A percentile compares a stretch with the other conserved stretches of the same genome.
Evolutionary conservation across 1,284 basidiomycete species (phyloP).

Genomic region (Inonotus obliquus): DNA sequence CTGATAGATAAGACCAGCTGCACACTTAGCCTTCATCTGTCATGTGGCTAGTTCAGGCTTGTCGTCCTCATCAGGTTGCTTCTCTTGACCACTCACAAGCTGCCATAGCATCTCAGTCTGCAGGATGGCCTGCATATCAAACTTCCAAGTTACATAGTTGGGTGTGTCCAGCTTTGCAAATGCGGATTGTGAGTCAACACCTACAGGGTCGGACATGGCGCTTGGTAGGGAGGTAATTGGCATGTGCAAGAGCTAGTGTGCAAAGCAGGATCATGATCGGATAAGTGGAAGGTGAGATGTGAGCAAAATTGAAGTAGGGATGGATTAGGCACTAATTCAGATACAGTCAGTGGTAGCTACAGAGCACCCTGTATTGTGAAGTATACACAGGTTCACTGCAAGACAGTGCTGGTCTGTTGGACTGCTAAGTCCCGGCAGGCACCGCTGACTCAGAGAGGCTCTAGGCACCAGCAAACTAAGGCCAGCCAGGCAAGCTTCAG

Average conservation of each 20-base stretch:
- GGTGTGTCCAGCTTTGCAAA: not conserved
- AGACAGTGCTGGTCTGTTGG: slow-evolving; percentile 11
- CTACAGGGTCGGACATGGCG: not conserved
- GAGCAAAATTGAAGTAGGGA: not conserved
- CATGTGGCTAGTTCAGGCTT: no score
- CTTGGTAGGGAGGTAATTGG: not conserved
- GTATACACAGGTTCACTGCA: not conserved
- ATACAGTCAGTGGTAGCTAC: not conserved
- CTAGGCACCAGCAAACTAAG: slow-evolving; percentile 9
- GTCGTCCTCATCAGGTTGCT: not conserved
- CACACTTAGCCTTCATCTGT: not conserved
- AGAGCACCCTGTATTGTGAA: not conserved
- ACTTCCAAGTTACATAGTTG: slow-evolving; percentile 1
- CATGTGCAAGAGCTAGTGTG: no score
- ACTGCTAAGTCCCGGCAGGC: not conserved
- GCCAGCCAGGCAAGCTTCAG: no score
- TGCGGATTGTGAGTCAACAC: not conserved
- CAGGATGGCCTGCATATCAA: not conserved
- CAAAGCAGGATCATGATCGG: not conserved
- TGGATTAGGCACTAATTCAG: not conserved
- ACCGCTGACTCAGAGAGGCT: slow-evolving; percentile 8
- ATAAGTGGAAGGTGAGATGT: not conserved
- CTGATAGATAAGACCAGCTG: not conserved
- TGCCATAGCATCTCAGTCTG: not conserved
- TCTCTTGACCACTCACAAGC: not conserved